A percentile compares a stretch with the other conserved stretches of the same genome.
phyloP scores from a whole-genome alignment of 176 grass and related monocot species.

The Bothriochloa decipiens region DNA sequence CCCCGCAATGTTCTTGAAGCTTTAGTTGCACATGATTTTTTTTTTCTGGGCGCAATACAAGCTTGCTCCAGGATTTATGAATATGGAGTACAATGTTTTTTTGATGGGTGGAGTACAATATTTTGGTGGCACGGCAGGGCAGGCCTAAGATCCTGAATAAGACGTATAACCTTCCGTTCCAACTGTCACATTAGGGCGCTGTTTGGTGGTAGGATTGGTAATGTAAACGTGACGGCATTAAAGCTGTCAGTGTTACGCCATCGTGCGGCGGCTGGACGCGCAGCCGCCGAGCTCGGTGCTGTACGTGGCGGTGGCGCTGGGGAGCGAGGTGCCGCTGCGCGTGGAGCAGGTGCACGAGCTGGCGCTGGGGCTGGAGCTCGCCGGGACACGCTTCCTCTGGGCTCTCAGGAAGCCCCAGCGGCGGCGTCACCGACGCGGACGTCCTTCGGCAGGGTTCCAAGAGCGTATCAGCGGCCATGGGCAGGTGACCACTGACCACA shows the following conservation, averaged over 20 bases:
- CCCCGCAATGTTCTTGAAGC: background rate
- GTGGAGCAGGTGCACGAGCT: background rate
- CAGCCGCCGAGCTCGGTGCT: background rate
- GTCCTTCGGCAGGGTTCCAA: background rate
- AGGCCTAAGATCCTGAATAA: too few relatives aligned
- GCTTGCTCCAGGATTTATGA: too few relatives aligned
- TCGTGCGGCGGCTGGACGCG: conserved; percentile 3
- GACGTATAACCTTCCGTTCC: too few relatives aligned
- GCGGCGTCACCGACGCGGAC: background rate
- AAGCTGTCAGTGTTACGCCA: background rate
- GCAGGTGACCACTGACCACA: background rate
- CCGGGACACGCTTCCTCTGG: background rate
- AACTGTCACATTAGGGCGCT: too few relatives aligned
- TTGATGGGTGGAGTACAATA: too few relatives aligned
- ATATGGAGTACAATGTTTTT: too few relatives aligned
- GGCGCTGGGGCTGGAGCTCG: conserved; percentile 2
- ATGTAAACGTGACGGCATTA: too few relatives aligned
- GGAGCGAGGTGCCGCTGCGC: background rate
- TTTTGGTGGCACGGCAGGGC: too few relatives aligned
- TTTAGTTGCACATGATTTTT: background rate
- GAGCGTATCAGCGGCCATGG: background rate
- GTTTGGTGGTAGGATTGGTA: too few relatives aligned
- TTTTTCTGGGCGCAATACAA: background rate
- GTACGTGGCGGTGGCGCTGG: too few relatives aligned
- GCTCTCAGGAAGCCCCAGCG: background rate